Conservation (phyloP, 23 red algal species). For the Gracilaria gracilis region DNA sequence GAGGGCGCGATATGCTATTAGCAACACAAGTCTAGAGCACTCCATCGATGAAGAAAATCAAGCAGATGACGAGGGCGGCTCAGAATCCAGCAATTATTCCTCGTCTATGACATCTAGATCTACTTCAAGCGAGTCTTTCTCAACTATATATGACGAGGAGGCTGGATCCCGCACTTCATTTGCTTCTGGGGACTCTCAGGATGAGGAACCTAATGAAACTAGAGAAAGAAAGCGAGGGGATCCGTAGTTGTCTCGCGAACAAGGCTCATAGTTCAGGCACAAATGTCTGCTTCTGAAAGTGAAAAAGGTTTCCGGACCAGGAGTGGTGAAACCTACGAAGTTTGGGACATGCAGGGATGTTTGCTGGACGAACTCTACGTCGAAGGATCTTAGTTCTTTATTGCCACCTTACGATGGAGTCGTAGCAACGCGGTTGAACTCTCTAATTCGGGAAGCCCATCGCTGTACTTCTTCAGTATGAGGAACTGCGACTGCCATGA, state of each 20-base stretch:
- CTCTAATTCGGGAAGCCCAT: neutral
- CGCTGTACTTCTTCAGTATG: too few relatives aligned
- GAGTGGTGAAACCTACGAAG: too few relatives aligned
- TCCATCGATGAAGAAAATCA: neutral
- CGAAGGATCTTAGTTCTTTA: neutral
- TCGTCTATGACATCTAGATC: neutral
- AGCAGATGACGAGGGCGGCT: neutral
- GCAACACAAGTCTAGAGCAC: neutral
- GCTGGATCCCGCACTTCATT: conserved; percentile 1
- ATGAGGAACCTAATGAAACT: neutral
- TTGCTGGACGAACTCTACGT: too few relatives aligned
- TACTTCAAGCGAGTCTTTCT: neutral
- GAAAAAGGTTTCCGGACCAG: too few relatives aligned
- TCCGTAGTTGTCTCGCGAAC: neutral
- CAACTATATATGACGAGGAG: conserved; percentile 5
- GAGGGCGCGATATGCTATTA: neutral
- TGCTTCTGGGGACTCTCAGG: neutral
- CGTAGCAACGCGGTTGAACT: too few relatives aligned
- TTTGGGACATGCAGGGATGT: too few relatives aligned
- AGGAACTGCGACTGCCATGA: too few relatives aligned
- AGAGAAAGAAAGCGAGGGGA: neutral
- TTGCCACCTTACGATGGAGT: too few relatives aligned
- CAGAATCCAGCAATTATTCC: neutral
- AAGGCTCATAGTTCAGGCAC: neutral
- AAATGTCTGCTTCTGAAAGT: too few relatives aligned